Conservation (phyloP, 805 yeast species). For the Wickerhamomyces chaumierensis region DNA sequence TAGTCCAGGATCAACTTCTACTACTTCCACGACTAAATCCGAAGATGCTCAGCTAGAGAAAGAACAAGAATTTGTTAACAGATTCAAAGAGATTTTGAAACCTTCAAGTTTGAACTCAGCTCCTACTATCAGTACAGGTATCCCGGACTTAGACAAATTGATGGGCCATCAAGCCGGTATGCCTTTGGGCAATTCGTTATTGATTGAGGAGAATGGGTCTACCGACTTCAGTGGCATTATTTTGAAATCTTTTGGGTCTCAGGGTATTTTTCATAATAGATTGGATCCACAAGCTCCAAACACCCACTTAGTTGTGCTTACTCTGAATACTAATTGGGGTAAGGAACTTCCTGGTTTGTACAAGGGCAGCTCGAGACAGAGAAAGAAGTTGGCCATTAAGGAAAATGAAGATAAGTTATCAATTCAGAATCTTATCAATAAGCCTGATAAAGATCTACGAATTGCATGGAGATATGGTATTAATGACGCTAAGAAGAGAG, state of each 20-base stretch:
- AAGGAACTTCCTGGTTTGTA: constrained; percentile 69
- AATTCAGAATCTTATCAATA: constrained; percentile 46
- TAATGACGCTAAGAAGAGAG: constrained; percentile 21
- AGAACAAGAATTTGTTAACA: constrained; percentile 8
- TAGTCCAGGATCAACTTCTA: no score
- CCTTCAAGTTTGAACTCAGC: constrained; percentile 70
- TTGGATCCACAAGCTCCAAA: constrained; percentile 27
- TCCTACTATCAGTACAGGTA: constrained; percentile 73
- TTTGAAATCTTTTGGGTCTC: constrained; percentile 59
- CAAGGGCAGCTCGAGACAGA: constrained; percentile 55
- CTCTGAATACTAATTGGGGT: constrained; percentile 47
- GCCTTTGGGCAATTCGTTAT: constrained; percentile 62
- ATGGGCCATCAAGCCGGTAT: constrained; percentile 67
- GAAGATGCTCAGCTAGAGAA: constrained; percentile 4
- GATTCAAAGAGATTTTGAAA: constrained; percentile 40
- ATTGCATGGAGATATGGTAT: constrained; percentile 92
- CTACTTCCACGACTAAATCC: no score
- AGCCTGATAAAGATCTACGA: constrained; percentile 39
- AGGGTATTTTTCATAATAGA: constrained; percentile 62
- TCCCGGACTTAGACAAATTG: constrained; percentile 60
- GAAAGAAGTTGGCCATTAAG: constrained; percentile 45
- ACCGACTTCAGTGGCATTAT: constrained; percentile 78
- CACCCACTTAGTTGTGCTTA: constrained; percentile 57
- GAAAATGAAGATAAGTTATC: constrained; percentile 53
- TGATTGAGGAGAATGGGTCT: constrained; percentile 76